These are phyloP conservation scores for Ceratocystis colombiana DNA, from an alignment of 2,329 filamentous ascomycete genomes.

Conservation along the genomic window DNA sequence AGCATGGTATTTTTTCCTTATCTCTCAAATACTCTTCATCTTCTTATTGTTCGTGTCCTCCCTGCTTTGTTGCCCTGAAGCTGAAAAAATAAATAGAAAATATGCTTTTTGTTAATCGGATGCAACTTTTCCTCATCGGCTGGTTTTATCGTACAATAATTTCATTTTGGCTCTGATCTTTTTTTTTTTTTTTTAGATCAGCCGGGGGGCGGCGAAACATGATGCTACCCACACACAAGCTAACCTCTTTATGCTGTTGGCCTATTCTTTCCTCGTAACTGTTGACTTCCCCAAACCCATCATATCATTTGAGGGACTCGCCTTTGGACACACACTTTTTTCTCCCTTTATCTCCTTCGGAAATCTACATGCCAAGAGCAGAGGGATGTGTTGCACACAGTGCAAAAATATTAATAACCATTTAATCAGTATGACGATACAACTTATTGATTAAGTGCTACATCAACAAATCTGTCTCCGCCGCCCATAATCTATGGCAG, in stretches of 20 bases:
- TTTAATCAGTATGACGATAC: not conserved
- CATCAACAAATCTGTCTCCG: not conserved
- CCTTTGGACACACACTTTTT: not conserved
- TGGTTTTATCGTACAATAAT: not conserved
- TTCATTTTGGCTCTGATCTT: not conserved
- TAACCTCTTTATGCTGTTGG: not conserved
- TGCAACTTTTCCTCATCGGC: not conserved
- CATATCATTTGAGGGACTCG: not conserved
- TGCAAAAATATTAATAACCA: not conserved
- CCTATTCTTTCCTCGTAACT: conserved; percentile 13
- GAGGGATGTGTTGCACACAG: not conserved
- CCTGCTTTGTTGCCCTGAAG: not conserved
- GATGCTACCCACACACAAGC: not conserved
- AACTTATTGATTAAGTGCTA: not conserved
- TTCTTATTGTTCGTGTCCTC: not conserved
- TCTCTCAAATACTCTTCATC: not conserved
- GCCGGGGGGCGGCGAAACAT: not conserved
- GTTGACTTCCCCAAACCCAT: not conserved
- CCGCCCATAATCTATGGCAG: not conserved
- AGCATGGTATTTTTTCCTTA: not conserved
- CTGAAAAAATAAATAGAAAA: not conserved
- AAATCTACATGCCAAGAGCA: conserved; percentile 4
- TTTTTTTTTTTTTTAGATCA: not conserved
- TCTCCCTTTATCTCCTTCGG: not conserved
- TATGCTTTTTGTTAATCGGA: not conserved